Evolutionary conservation across 352 stramenopile genomes (phyloP).

Genomic region (Phytophthora ramorum): DNA sequence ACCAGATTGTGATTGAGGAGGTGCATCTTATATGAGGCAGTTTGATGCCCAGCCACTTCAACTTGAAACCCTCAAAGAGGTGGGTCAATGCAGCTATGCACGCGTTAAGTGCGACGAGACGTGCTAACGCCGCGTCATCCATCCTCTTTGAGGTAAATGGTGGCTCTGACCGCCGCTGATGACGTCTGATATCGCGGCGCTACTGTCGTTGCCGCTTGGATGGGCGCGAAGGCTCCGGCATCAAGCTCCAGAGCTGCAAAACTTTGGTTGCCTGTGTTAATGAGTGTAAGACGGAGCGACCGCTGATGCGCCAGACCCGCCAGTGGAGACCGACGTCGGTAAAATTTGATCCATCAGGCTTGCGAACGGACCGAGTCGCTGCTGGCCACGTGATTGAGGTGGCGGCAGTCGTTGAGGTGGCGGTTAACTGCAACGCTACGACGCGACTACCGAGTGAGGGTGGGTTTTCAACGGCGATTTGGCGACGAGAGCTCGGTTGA

Average conservation of each 20-base stretch:
- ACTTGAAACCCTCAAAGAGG: slow-evolving; percentile 1
- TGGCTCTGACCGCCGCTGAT: not conserved
- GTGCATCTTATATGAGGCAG: not conserved
- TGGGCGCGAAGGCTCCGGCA: not conserved
- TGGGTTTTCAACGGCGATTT: slow-evolving; percentile 13
- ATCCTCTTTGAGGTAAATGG: not conserved
- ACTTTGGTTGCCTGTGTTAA: slow-evolving; percentile 21
- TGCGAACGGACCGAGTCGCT: not conserved
- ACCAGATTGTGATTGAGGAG: slow-evolving; percentile 26
- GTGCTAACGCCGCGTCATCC: not conserved
- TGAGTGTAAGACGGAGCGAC: slow-evolving; percentile 19
- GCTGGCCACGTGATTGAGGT: slow-evolving; percentile 24
- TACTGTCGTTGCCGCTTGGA: not conserved
- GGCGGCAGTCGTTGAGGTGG: slow-evolving; percentile 24
- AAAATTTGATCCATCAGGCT: not conserved
- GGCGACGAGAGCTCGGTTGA: slow-evolving; percentile 19
- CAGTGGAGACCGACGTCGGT: slow-evolving; percentile 22
- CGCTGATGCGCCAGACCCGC: slow-evolving; percentile 2
- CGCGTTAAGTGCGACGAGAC: not conserved
- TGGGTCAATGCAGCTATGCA: not conserved
- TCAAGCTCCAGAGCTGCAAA: not conserved
- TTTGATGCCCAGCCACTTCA: not conserved
- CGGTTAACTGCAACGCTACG: slow-evolving; percentile 2
- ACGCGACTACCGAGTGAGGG: slow-evolving; percentile 27
- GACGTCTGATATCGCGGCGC: slow-evolving; percentile 9